Evolutionary conservation across 1,284 basidiomycete species (phyloP).

Genomic region (Pterulicium gracile): DNA sequence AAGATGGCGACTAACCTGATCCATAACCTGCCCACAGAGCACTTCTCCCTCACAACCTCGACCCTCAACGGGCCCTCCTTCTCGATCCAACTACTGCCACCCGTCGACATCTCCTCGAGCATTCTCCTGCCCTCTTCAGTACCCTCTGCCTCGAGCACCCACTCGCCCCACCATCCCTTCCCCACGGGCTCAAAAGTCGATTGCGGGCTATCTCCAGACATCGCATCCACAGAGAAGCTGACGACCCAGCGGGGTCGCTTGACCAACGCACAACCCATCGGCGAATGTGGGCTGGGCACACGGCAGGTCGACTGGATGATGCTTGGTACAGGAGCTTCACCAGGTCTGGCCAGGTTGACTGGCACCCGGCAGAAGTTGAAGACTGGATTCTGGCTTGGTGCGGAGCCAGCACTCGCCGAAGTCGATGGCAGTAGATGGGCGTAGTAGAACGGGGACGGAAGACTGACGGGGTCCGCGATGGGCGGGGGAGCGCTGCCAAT

Average conservation of each 20-base stretch:
- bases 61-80: constrained; percentile 30
- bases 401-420: no score
- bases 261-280: constrained; percentile 41
- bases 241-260: constrained; percentile 55
- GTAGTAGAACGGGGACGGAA: constrained; percentile 67
- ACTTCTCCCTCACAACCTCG: constrained; percentile 54
- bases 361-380: constrained; percentile 35
- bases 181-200: constrained; percentile 30
- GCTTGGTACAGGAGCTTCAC: constrained; percentile 31
- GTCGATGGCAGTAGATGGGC: constrained; percentile 46
- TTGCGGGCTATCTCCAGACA: constrained; percentile 4
- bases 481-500: constrained; percentile 28
- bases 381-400: constrained; percentile 28
- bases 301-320: constrained; percentile 24
- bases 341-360: constrained; percentile 11
- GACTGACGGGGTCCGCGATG: constrained; percentile 39
- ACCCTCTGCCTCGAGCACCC: constrained; percentile 66
- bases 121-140: constrained; percentile 52
- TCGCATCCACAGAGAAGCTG: constrained; percentile 25
- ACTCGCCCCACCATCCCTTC: constrained; percentile 62
- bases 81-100: no score
- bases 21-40: constrained; percentile 48
- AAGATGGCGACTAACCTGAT: constrained; percentile 35
- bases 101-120: constrained; percentile 31
- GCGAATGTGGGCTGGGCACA: constrained; percentile 47